Evolutionary conservation across 345 rosid species (phyloP).

Genomic region (Syzygium oleosum): DNA sequence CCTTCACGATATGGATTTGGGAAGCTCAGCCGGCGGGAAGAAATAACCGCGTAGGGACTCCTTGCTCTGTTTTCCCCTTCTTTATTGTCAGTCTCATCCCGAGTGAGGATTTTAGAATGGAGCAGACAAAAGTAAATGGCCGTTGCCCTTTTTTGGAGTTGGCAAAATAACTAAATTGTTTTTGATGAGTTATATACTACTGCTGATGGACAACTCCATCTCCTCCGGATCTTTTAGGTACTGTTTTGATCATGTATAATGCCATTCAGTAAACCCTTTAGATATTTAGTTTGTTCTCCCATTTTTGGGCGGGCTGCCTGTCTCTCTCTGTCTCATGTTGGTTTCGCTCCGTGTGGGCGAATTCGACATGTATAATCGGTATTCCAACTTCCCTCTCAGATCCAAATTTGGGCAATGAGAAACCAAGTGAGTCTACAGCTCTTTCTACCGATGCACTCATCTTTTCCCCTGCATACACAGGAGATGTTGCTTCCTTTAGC

Average conservation of each 20-base stretch:
- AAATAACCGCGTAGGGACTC: neutral
- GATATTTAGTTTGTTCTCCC: neutral
- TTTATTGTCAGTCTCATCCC: neutral
- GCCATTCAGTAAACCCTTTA: neutral
- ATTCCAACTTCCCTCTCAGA: neutral
- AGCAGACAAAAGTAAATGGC: neutral
- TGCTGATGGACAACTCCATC: neutral
- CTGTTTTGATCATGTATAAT: neutral
- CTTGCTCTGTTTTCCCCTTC: neutral
- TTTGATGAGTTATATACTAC: neutral
- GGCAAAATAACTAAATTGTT: neutral
- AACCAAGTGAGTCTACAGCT: neutral
- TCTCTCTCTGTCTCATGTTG: neutral
- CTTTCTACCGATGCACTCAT: neutral
- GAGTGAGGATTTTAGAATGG: neutral
- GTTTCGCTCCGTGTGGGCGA: neutral
- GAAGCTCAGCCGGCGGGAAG: conserved; percentile 17
- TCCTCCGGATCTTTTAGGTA: neutral
- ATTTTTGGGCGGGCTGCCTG: neutral
- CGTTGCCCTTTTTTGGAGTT: neutral
- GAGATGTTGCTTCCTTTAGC: neutral
- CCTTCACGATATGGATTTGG: conserved; percentile 65
- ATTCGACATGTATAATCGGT: neutral
- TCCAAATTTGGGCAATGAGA: neutral
- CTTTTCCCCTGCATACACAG: neutral